Percentiles rank a stretch among this genome's conserved stretches.
Conservation (phyloP, 495 filamentous ascomycete species). For the Cairneyella variabilis region DNA sequence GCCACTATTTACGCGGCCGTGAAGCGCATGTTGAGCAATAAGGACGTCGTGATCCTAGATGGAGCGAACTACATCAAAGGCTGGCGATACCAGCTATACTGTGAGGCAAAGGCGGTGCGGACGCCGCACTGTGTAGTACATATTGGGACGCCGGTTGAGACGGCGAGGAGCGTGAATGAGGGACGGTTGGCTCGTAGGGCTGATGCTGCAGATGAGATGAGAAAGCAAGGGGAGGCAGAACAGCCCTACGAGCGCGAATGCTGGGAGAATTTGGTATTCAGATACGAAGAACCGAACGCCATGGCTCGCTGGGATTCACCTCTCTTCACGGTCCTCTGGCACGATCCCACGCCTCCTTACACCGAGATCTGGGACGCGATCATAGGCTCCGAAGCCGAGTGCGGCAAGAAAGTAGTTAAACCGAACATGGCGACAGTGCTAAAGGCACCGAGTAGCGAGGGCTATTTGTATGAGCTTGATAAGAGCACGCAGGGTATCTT, state of each 20-base stretch:
- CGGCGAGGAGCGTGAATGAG: conserved; percentile 60
- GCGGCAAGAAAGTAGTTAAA: conserved; percentile 52
- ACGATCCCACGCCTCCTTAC: conserved; percentile 63
- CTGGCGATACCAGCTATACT: conserved; percentile 92
- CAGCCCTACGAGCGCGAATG: conserved; percentile 62
- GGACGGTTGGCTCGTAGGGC: conserved; percentile 28
- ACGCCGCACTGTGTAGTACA: conserved; percentile 86
- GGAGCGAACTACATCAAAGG: conserved; percentile 98
- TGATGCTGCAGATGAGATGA: conserved; percentile 14
- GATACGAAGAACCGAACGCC: conserved; percentile 94
- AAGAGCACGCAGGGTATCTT: conserved; percentile 80
- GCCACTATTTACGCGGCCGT: conserved; percentile 80
- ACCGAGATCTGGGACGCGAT: conserved; percentile 77
- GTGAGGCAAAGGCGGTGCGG: conserved; percentile 82
- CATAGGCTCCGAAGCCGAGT: conserved; percentile 42
- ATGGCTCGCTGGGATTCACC: conserved; percentile 96
- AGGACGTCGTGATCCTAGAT: conserved; percentile 86
- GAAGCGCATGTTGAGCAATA: conserved; percentile 71
- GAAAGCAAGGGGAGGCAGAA: conserved; percentile 39
- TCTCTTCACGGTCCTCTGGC: conserved; percentile 82
- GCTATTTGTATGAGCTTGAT: conserved; percentile 84
- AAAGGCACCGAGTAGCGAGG: conserved; percentile 56
- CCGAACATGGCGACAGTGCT: conserved; percentile 82
- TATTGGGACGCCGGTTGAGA: conserved; percentile 70
- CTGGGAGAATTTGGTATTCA: conserved; percentile 89